phyloP scores from a whole-genome alignment of 768 basidiomycete genomes.

The Auricularia sp. region DNA sequence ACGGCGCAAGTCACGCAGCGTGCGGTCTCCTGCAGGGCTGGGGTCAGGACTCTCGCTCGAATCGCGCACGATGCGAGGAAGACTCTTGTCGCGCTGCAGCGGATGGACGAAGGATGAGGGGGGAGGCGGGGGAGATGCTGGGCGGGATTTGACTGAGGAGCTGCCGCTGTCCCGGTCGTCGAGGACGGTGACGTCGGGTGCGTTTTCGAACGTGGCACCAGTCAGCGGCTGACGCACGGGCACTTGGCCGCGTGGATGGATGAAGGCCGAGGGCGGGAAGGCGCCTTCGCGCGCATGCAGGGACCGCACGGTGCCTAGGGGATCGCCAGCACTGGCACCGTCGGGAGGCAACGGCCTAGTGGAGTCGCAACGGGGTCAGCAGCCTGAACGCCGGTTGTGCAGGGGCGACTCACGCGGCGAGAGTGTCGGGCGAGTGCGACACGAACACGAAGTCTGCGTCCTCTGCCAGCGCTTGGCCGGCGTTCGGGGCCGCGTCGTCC shows the following conservation, averaged over 20 bases:
- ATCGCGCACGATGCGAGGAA: not conserved
- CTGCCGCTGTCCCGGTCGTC: not conserved
- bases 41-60: not conserved
- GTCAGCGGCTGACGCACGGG: not conserved
- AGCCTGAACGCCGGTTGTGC: not conserved
- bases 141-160: not conserved
- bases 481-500: not conserved
- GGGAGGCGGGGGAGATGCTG: not conserved
- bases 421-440: not conserved
- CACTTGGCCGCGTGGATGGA: not conserved
- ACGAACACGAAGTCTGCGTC: not conserved
- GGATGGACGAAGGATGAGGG: not conserved
- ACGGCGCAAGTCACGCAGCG: not conserved
- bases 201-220: not conserved
- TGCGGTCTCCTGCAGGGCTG: not conserved
- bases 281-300: constrained; percentile 52
- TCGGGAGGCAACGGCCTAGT: not conserved
- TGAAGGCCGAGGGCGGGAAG: constrained; percentile 37
- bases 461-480: not conserved
- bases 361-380: not conserved
- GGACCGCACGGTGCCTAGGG: not conserved
- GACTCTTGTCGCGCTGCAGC: constrained; percentile 1
- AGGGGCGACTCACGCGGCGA: not conserved
- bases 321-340: not conserved
- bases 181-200: not conserved